A percentile compares a stretch with the other conserved stretches of the same genome.
These are phyloP conservation scores for Nannochloropsis salina DNA, from an alignment of 108 stramenopile species.

Conservation along the genomic window DNA sequence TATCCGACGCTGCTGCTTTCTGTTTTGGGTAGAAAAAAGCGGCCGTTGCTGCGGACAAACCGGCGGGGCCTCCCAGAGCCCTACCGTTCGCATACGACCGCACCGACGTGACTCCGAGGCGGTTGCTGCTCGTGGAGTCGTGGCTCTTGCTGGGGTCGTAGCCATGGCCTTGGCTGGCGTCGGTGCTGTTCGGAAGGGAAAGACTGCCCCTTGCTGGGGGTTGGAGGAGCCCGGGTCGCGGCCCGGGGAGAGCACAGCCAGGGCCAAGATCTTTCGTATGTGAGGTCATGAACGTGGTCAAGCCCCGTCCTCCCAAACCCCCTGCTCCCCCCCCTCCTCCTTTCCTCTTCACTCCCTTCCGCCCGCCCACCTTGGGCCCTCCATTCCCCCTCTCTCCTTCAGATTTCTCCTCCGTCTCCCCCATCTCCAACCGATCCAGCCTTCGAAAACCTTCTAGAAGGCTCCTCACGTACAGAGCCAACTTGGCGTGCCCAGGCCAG, in stretches of 20 bases:
- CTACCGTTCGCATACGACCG: background rate
- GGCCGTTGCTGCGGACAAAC: background rate
- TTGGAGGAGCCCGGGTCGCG: too few relatives aligned
- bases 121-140: background rate
- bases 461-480: background rate
- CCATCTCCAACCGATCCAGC: background rate
- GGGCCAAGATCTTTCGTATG: too few relatives aligned
- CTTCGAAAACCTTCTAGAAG: background rate
- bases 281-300: background rate
- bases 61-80: background rate
- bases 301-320: background rate
- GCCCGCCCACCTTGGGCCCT: background rate
- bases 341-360: too few relatives aligned
- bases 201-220: background rate
- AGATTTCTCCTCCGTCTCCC: background rate
- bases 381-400: background rate
- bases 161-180: background rate
- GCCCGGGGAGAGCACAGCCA: too few relatives aligned
- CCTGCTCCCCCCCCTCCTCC: background rate
- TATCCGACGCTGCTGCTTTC: too few relatives aligned
- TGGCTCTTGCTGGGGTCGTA: background rate
- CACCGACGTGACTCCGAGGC: background rate
- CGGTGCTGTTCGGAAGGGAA: background rate
- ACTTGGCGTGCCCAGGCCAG: background rate
- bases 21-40: slow-evolving; percentile 13